phyloP scores from a whole-genome alignment of 768 basidiomycete species.

The Favolaschia claudopus region DNA sequence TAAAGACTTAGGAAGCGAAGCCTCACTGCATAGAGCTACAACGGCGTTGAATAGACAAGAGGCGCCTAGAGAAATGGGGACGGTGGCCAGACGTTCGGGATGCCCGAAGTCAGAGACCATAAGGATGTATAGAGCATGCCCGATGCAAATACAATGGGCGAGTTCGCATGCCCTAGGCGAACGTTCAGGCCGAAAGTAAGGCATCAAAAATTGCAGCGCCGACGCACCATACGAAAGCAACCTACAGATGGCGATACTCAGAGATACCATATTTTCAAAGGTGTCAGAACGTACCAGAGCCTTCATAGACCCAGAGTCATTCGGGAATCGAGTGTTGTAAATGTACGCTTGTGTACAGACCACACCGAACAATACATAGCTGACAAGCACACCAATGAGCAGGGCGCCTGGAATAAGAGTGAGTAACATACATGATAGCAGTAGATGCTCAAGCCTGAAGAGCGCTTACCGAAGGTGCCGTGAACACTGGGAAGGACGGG shows the following conservation, averaged over 20 bases:
- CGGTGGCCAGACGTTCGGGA: slow-evolving; percentile 7
- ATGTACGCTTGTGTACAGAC: slow-evolving; percentile 10
- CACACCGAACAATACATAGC: slow-evolving; percentile 15
- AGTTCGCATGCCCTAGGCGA: slow-evolving; percentile 16
- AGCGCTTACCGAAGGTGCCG: too few relatives aligned
- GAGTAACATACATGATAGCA: too few relatives aligned
- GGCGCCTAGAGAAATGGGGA: neutral
- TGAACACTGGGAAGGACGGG: too few relatives aligned
- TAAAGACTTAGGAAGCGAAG: too few relatives aligned
- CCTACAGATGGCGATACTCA: neutral
- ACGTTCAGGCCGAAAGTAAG: neutral
- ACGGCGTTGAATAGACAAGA: slow-evolving; percentile 17
- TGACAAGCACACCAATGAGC: slow-evolving; percentile 15
- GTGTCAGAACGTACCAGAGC: slow-evolving; percentile 2
- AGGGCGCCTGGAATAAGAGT: slow-evolving; percentile 18
- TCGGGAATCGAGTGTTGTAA: slow-evolving; percentile 12
- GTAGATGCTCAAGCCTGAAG: too few relatives aligned
- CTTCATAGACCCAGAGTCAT: slow-evolving; percentile 8
- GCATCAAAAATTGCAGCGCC: neutral
- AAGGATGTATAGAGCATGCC: slow-evolving; percentile 14
- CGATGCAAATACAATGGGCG: slow-evolving; percentile 18
- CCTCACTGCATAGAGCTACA: slow-evolving; percentile 13
- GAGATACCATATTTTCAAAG: too few relatives aligned
- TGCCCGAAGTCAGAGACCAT: neutral
- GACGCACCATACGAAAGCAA: slow-evolving; percentile 17